phyloP scores from a whole-genome alignment of 2,329 filamentous ascomycete genomes.

The Phyllosticta citrichinensis region DNA sequence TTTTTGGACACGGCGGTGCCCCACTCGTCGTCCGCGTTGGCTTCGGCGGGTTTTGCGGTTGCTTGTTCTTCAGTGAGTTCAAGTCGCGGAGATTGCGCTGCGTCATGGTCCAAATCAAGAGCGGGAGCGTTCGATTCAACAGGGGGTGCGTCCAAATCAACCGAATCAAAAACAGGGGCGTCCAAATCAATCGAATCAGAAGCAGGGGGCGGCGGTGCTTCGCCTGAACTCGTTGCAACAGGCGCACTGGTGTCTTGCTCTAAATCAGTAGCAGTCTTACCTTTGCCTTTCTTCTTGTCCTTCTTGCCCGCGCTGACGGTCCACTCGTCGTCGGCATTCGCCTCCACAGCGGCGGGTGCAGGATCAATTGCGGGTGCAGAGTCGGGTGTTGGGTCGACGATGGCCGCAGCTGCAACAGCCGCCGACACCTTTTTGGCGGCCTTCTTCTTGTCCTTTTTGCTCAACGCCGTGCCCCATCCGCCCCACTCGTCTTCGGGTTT shows the following conservation, averaged over 20 bases:
- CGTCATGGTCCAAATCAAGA: conserved; percentile 15
- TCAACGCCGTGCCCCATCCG: neutral
- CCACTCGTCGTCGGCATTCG: conserved; percentile 1
- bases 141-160: neutral
- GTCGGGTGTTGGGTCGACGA: conserved; percentile 14
- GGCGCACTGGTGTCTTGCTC: neutral
- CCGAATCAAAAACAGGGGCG: neutral
- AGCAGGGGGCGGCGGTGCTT: neutral
- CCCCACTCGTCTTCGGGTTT: conserved; percentile 11
- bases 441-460: conserved; percentile 24
- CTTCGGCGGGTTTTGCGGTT: neutral
- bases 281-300: conserved; percentile 12
- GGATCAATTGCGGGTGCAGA: conserved; percentile 16
- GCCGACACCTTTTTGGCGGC: conserved; percentile 25
- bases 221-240: neutral
- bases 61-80: conserved; percentile 4
- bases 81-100: conserved; percentile 1
- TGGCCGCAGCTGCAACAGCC: conserved; percentile 4
- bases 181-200: neutral
- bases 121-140: neutral
- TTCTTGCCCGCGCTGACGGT: neutral
- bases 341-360: conserved; percentile 12
- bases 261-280: neutral
- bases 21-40: neutral
- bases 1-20: conserved; percentile 14